Evolutionary conservation across 1,284 basidiomycete species (phyloP).

Genomic region (Spongispora temasekensis): DNA sequence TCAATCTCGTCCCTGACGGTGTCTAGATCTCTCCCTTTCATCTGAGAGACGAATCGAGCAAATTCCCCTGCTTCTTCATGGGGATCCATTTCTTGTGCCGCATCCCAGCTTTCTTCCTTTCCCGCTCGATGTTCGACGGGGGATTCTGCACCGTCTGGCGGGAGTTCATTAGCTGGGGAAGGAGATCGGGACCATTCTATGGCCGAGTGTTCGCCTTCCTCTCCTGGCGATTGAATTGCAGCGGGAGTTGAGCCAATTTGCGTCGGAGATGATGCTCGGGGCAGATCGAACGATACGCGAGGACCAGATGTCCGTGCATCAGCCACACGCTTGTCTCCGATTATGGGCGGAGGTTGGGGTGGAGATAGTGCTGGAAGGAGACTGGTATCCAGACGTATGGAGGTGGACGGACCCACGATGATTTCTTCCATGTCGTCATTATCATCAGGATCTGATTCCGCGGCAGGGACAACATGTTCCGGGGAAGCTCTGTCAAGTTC

Average conservation of each 20-base stretch:
- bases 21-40: constrained; percentile 82
- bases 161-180: constrained; percentile 21
- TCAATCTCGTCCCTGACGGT: constrained; percentile 88
- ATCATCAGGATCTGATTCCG: constrained; percentile 16
- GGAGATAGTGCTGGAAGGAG: constrained; percentile 15
- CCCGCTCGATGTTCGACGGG: constrained; percentile 7
- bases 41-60: constrained; percentile 86
- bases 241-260: constrained; percentile 17
- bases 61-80: constrained; percentile 89
- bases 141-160: constrained; percentile 1
- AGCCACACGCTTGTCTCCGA: constrained; percentile 15
- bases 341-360: constrained; percentile 10
- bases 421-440: constrained; percentile 37
- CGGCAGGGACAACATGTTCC: constrained; percentile 6
- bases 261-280: constrained; percentile 10
- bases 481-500: constrained; percentile 1
- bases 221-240: constrained; percentile 22
- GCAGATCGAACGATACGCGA: constrained; percentile 8
- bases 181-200: constrained; percentile 52
- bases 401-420: constrained; percentile 3
- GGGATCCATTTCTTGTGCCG: constrained; percentile 78
- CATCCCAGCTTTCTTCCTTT: constrained; percentile 58
- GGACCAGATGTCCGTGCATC: constrained; percentile 2
- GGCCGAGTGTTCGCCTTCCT: constrained; percentile 27
- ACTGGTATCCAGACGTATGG: neutral